These are phyloP conservation scores for Pyrenopolyporus hunteri DNA, from an alignment of 495 filamentous ascomycete genomes.

Conservation along the genomic window DNA sequence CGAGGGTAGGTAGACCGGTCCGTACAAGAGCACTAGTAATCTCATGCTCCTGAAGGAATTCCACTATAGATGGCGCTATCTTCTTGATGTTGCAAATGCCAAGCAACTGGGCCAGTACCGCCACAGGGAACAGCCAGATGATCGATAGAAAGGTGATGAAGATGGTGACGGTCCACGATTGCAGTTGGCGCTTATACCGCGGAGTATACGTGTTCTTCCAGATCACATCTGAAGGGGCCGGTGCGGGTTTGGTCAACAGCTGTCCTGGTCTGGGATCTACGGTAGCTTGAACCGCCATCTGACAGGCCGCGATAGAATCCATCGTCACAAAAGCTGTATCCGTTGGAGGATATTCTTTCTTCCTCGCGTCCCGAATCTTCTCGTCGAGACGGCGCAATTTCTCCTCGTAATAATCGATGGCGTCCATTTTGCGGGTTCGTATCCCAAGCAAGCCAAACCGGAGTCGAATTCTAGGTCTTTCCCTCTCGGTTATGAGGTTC, in stretches of 20 bases:
- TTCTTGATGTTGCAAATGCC: conserved; percentile 77
- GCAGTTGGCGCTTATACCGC: conserved; percentile 70
- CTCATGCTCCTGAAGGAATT: conserved; percentile 67
- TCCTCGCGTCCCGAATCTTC: conserved; percentile 69
- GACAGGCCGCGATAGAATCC: conserved; percentile 88
- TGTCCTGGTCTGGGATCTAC: conserved; percentile 87
- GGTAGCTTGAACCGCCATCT: conserved; percentile 93
- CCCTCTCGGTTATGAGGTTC: conserved; percentile 33
- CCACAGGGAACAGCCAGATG: conserved; percentile 86
- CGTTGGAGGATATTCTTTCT: conserved; percentile 77
- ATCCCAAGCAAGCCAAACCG: conserved; percentile 82
- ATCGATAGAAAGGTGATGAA: conserved; percentile 82
- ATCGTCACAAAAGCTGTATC: conserved; percentile 95
- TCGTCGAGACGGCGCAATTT: conserved; percentile 83
- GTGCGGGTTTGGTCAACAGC: conserved; percentile 83
- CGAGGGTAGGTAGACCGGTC: conserved; percentile 83
- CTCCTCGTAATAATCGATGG: conserved; percentile 92
- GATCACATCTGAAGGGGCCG: conserved; percentile 84
- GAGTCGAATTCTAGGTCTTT: conserved; percentile 72
- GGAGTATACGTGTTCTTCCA: conserved; percentile 95
- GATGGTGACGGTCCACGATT: conserved; percentile 80
- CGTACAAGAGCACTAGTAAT: conserved; percentile 77
- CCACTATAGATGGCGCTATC: conserved; percentile 72
- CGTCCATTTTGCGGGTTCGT: conserved; percentile 76
- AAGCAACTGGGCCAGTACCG: conserved; percentile 77